Percentiles rank a stretch among this genome's conserved stretches.
Conservation (phyloP, 129 eudicot species). For the Pulicaria dysenterica region DNA sequence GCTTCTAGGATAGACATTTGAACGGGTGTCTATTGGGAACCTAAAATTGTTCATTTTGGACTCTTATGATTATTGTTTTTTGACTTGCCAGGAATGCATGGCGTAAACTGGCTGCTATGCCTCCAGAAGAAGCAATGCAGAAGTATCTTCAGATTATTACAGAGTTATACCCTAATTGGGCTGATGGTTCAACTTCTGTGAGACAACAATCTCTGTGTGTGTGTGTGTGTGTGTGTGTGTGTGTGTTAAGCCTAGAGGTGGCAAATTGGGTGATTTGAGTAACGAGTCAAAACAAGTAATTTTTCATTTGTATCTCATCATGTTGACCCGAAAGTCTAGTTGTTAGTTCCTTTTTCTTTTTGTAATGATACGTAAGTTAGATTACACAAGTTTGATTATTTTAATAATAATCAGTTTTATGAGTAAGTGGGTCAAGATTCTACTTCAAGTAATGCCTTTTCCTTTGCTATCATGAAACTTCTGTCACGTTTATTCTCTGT, state of each 20-base stretch:
- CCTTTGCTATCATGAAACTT: constrained; percentile 2
- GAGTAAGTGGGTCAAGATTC: background rate
- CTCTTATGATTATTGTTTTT: background rate
- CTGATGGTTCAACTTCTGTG: constrained; percentile 58
- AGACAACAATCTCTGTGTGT: constrained; percentile 26
- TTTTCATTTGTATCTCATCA: background rate
- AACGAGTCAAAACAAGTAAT: background rate
- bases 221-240: too few species aligned
- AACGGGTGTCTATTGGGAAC: constrained; percentile 16
- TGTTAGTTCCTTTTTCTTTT: background rate
- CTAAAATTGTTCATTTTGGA: background rate
- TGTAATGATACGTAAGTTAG: background rate
- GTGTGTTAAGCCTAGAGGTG: constrained; percentile 1
- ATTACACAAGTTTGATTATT: background rate
- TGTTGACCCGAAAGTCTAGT: background rate
- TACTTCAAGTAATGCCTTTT: background rate
- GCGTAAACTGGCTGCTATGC: constrained; percentile 85
- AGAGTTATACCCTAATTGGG: constrained; percentile 74
- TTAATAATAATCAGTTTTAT: background rate
- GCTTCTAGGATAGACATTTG: background rate
- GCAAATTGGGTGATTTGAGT: constrained; percentile 6
- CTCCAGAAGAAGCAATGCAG: constrained; percentile 95
- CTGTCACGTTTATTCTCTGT: constrained; percentile 23
- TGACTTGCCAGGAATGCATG: constrained; percentile 79
- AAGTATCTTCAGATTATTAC: constrained; percentile 77